phyloP scores from a whole-genome alignment of 345 rosid genomes.

The Lenwebbia sp. region DNA sequence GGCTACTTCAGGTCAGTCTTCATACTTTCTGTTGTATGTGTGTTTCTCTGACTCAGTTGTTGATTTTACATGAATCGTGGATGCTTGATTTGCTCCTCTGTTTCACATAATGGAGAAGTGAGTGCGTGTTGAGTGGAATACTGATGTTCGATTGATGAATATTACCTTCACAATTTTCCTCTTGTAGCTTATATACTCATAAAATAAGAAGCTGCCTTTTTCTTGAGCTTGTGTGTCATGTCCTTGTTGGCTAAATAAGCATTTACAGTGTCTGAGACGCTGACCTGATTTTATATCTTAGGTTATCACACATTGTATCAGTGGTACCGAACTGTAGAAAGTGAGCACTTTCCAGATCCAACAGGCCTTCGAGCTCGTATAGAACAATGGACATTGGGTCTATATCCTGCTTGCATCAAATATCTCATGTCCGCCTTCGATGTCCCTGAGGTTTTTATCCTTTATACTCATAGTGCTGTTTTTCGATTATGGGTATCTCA shows the following conservation, averaged over 20 bases:
- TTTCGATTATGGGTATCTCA: neutral
- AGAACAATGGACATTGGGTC: slow-evolving; percentile 97
- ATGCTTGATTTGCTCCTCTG: neutral
- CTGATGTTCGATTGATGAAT: neutral
- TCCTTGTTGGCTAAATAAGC: neutral
- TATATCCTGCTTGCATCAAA: slow-evolving; percentile 97
- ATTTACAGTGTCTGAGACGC: neutral
- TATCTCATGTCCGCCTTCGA: slow-evolving; percentile 99
- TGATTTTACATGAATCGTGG: neutral
- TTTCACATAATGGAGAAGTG: neutral
- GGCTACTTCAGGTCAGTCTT: slow-evolving; percentile 72
- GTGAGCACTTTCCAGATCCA: slow-evolving; percentile 96
- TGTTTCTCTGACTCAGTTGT: neutral
- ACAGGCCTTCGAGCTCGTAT: slow-evolving; percentile 95
- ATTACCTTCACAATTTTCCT: neutral
- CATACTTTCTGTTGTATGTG: neutral
- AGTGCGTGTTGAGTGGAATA: neutral
- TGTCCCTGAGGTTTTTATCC: slow-evolving; percentile 75
- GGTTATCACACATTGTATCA: slow-evolving; percentile 91
- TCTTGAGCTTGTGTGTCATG: neutral
- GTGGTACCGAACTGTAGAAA: slow-evolving; percentile 94
- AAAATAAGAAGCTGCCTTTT: neutral
- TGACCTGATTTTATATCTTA: slow-evolving; percentile 12
- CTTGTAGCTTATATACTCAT: neutral
- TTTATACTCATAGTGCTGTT: neutral